Percentiles rank a stretch among this genome's conserved stretches.
Conservation (phyloP, 495 filamentous ascomycete species). For the Penicillium argentinense region DNA sequence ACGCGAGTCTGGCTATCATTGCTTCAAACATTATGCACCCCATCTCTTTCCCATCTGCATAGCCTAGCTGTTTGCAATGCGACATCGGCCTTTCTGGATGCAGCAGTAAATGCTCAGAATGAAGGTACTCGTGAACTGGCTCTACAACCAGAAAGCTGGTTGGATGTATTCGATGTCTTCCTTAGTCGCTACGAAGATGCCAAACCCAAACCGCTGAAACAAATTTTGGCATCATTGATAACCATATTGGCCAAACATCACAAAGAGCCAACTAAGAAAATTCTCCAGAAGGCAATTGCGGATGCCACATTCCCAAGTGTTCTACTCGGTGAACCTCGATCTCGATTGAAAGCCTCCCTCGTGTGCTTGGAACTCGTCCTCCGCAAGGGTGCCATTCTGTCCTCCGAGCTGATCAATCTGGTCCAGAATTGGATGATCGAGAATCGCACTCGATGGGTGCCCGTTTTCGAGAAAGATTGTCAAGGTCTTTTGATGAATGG, state of each 20-base stretch:
- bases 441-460: constrained; percentile 29
- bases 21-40: constrained; percentile 38
- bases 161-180: constrained; percentile 65
- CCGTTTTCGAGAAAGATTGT: constrained; percentile 33
- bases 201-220: constrained; percentile 72
- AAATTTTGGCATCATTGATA: constrained; percentile 62
- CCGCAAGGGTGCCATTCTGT: constrained; percentile 34
- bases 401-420: constrained; percentile 32
- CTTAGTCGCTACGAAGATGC: constrained; percentile 72
- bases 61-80: constrained; percentile 46
- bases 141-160: constrained; percentile 53
- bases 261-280: constrained; percentile 20
- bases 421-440: constrained; percentile 33
- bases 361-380: constrained; percentile 44
- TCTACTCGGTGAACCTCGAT: constrained; percentile 39
- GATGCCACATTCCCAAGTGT: constrained; percentile 36
- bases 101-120: constrained; percentile 37
- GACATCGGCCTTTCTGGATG: constrained; percentile 46
- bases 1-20: constrained; percentile 38
- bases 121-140: constrained; percentile 34
- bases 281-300: constrained; percentile 23
- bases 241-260: constrained; percentile 52
- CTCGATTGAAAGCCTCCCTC: constrained; percentile 41
- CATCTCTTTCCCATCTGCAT: constrained; percentile 40
- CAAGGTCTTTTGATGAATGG: constrained; percentile 25